phyloP scores from a whole-genome alignment of 495 filamentous ascomycete genomes.

The Aspergillus olivimuriae region DNA sequence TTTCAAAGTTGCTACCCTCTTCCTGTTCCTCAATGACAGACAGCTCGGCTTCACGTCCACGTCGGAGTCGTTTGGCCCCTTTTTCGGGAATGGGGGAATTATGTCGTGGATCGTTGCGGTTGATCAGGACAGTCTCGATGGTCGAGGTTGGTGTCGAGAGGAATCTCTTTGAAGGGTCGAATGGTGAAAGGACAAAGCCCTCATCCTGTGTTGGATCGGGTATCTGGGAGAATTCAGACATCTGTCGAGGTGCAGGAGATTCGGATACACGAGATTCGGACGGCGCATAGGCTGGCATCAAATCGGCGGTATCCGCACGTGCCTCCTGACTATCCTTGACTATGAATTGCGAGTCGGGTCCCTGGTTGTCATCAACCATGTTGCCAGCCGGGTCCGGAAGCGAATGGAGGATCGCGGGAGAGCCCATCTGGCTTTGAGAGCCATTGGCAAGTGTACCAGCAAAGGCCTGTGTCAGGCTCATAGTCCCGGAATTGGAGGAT shows the following conservation, averaged over 20 bases:
- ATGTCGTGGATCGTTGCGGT: constrained; percentile 44
- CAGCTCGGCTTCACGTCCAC: constrained; percentile 27
- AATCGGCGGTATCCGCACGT: constrained; percentile 21
- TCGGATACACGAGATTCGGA: constrained; percentile 34
- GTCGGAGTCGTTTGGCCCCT: constrained; percentile 53
- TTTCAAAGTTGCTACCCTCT: constrained; percentile 34
- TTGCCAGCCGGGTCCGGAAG: constrained; percentile 47
- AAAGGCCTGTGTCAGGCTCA: constrained; percentile 87
- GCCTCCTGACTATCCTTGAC: constrained; percentile 60
- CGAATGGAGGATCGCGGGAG: constrained; percentile 39
- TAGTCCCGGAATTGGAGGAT: constrained; percentile 46
- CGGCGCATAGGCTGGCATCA: constrained; percentile 24
- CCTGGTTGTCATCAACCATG: constrained; percentile 33
- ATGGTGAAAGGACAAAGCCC: constrained; percentile 62
- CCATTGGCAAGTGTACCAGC: constrained; percentile 86
- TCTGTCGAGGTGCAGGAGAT: constrained; percentile 31
- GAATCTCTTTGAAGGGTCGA: constrained; percentile 53
- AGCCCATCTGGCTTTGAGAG: constrained; percentile 27
- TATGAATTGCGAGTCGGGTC: constrained; percentile 47
- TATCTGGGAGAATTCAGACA: constrained; percentile 54
- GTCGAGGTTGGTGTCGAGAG: constrained; percentile 60
- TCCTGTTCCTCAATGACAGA: constrained; percentile 38
- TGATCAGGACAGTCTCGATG: constrained; percentile 59
- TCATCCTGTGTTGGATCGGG: constrained; percentile 82
- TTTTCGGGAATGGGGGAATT: constrained; percentile 56